Evolutionary conservation across 306 rosid species (phyloP), one percentile per base, ranked within the genome.

Genomic region (Citrullus amarus): DNA sequence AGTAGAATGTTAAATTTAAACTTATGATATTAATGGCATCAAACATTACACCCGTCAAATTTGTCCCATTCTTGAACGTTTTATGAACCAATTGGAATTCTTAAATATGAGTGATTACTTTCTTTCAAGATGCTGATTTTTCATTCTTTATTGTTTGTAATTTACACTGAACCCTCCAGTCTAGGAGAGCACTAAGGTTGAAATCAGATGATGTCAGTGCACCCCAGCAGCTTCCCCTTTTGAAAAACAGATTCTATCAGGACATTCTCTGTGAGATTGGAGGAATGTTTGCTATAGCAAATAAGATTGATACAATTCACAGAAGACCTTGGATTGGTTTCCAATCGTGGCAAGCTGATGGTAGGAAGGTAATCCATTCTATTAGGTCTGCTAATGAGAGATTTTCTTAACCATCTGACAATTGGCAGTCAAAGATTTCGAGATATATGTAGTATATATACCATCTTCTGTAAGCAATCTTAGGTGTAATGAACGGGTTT

Each of bases 291-390:
- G 89, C 99, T 68, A 88, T 91, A 79, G 97, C 97, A 82, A 91
- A 92, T 76, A 88, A 66, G 83, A 91, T 95, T 79, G 97, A 95
- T 81, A 80, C 73, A 82, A 79, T 95, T 84, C 99, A 95, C 82
- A 80, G 82, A 83, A 87, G 89, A 83, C 97, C 99, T 80, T 95
- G 99, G 99, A 91, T 95, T 80, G 99, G 99, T 83, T 95, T 95
- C 85, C 97, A 95, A 80, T 92, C 99, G 78, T 95, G 99, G 99
- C 97, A 80, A 78, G 97, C 99, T 76, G 90, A 95, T 82, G 96
- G 96, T 86, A 91, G 93, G 86, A 87, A 89, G 99, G 99, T 95
- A 95, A 83, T 86, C 36, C 70, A 63, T 16, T 34, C 34, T 63
- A 63, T 17, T 10, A 32, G 66, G 28, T 38, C 28, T 30, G 69